These are phyloP conservation scores for Carpinus fangiana DNA, from an alignment of 306 rosid genomes.

Conservation along the genomic window DNA sequence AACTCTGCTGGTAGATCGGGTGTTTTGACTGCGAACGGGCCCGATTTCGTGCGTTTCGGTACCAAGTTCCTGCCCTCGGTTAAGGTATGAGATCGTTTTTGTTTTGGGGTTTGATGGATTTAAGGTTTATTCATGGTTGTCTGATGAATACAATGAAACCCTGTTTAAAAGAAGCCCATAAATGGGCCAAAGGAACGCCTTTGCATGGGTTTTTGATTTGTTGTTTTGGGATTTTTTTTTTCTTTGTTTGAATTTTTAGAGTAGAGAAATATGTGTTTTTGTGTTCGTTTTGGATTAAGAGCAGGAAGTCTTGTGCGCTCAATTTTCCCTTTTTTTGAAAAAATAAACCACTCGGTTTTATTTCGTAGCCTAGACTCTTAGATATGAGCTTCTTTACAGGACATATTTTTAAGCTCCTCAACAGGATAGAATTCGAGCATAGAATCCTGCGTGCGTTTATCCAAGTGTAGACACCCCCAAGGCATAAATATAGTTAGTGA, in stretches of 20 bases:
- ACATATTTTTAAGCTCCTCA: background rate
- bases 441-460: background rate
- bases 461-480: background rate
- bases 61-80: slow-evolving; percentile 30
- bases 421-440: background rate
- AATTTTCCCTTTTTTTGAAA: background rate
- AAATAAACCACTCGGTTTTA: too few relatives aligned
- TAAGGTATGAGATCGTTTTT: slow-evolving; percentile 43
- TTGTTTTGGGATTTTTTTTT: background rate
- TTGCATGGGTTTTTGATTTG: background rate
- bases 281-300: background rate
- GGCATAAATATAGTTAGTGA: background rate
- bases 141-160: background rate
- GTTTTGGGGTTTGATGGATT: background rate
- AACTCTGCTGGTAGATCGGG: slow-evolving; percentile 35
- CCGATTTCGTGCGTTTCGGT: slow-evolving; percentile 34
- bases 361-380: background rate
- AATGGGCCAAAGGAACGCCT: background rate
- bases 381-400: background rate
- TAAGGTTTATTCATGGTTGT: background rate
- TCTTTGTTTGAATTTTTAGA: background rate
- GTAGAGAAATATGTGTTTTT: background rate
- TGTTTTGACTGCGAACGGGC: slow-evolving; percentile 26
- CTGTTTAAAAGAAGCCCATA: background rate
- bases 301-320: background rate